These are phyloP conservation scores for Schoenoplectus triqueter DNA, from an alignment of 202 grass and related monocot species.

Conservation along the genomic window DNA sequence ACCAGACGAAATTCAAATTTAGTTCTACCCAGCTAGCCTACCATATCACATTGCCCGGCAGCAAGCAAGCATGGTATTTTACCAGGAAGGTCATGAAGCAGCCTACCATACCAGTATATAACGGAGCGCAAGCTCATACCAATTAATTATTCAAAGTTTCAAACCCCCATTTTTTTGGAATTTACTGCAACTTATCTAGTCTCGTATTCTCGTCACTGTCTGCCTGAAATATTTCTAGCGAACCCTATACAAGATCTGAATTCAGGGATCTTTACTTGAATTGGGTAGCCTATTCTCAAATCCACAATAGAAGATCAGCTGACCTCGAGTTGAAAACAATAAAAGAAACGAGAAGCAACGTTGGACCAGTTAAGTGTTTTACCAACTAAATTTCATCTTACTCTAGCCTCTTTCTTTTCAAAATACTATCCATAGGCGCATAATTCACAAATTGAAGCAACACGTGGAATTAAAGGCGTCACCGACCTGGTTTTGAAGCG, in stretches of 20 bases:
- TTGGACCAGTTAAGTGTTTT: not conserved
- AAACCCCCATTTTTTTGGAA: not conserved
- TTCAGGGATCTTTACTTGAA: conserved; percentile 1
- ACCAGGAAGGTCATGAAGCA: conserved; percentile 10
- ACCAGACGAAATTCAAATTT: not conserved
- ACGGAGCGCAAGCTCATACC: not conserved
- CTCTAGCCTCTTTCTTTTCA: not conserved
- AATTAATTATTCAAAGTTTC: not conserved
- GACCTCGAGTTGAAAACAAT: not conserved
- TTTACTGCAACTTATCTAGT: not conserved
- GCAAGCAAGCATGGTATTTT: not conserved
- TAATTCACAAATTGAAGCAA: conserved; percentile 30
- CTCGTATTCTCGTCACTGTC: not conserved
- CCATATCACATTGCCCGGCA: not conserved
- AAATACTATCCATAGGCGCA: not conserved
- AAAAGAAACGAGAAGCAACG: not conserved
- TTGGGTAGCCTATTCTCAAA: conserved; percentile 11
- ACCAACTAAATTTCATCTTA: conserved; percentile 8
- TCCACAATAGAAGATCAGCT: not conserved
- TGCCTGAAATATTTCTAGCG: not conserved
- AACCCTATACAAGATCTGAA: conserved; percentile 25
- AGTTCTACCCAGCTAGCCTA: not conserved
- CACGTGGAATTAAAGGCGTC: not conserved
- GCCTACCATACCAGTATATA: not conserved
- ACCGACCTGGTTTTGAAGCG: conserved; percentile 75